Evolutionary conservation across 768 basidiomycete species (phyloP).

Genomic region (Hirschioporus abietinus): DNA sequence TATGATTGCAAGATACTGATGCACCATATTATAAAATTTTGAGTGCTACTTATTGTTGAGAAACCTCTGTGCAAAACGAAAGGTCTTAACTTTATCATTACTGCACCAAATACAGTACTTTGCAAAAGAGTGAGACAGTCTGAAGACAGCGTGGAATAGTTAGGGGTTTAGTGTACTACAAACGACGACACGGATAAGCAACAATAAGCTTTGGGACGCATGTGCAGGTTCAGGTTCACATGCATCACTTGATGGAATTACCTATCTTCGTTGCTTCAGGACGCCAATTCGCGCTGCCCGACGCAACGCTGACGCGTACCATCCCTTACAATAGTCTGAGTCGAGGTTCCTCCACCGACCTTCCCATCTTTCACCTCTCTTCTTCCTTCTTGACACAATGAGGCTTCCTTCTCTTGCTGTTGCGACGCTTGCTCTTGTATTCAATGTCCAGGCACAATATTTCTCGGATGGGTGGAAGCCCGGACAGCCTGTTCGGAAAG

Average conservation of each 20-base stretch:
- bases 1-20: too few species aligned
- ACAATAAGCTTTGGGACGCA: background rate
- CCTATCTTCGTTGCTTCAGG: background rate
- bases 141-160: background rate
- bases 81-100: too few species aligned
- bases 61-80: too few species aligned
- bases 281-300: conserved; percentile 3
- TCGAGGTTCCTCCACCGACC: conserved; percentile 4
- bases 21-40: too few species aligned
- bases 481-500: conserved; percentile 48
- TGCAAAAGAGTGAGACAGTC: too few species aligned
- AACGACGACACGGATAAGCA: background rate
- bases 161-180: background rate
- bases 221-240: background rate
- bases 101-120: too few species aligned
- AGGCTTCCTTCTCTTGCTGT: conserved; percentile 35
- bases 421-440: conserved; percentile 25
- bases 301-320: background rate
- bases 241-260: background rate
- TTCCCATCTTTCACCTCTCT: conserved; percentile 16
- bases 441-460: conserved; percentile 54
- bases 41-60: too few species aligned
- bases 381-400: conserved; percentile 39
- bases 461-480: conserved; percentile 81
- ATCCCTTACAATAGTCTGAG: background rate